A percentile compares a stretch with the other conserved stretches of the same genome.
Conservation (phyloP, 306 rosid species). For the Cicer pinnatifidum region DNA sequence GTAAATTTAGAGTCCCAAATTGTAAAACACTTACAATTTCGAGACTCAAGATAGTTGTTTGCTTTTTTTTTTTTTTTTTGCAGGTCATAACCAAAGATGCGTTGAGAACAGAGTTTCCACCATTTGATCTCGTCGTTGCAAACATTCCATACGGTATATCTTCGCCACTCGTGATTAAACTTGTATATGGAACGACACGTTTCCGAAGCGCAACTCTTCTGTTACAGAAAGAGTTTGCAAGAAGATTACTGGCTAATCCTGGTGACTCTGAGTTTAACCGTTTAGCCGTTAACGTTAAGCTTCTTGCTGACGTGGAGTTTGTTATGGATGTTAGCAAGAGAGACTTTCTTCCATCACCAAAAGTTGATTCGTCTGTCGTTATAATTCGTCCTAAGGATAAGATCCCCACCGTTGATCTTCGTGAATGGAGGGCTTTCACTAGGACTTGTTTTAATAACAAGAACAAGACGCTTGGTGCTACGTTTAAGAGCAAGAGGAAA, state of each 20-base stretch:
- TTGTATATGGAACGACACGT: slow-evolving; percentile 56
- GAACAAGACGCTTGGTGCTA: slow-evolving; percentile 84
- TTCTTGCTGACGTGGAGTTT: slow-evolving; percentile 76
- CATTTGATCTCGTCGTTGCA: slow-evolving; percentile 80
- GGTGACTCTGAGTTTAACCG: slow-evolving; percentile 81
- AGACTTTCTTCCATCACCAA: slow-evolving; percentile 81
- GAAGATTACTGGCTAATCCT: slow-evolving; percentile 73
- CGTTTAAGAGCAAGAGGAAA: slow-evolving; percentile 71
- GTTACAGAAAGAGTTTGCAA: slow-evolving; percentile 88
- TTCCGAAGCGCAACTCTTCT: slow-evolving; percentile 88
- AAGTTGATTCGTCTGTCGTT: slow-evolving; percentile 87
- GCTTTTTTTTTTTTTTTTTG: slow-evolving; percentile 21
- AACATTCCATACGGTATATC: slow-evolving; percentile 89
- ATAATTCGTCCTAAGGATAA: slow-evolving; percentile 69
- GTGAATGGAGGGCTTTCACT: slow-evolving; percentile 77
- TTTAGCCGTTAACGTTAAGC: slow-evolving; percentile 76
- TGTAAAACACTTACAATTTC: too few relatives aligned
- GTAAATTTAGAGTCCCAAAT: too few relatives aligned
- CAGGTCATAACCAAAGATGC: slow-evolving; percentile 78
- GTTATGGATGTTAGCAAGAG: slow-evolving; percentile 86
- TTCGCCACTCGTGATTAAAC: slow-evolving; percentile 72
- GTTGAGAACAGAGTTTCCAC: slow-evolving; percentile 69
- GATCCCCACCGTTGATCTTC: slow-evolving; percentile 62
- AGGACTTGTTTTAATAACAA: slow-evolving; percentile 67
- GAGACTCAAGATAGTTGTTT: too few relatives aligned